Base-by-base conservation (phyloP, 371 early-diverging fungal species). In the Fennellomyces sp. region DNA sequence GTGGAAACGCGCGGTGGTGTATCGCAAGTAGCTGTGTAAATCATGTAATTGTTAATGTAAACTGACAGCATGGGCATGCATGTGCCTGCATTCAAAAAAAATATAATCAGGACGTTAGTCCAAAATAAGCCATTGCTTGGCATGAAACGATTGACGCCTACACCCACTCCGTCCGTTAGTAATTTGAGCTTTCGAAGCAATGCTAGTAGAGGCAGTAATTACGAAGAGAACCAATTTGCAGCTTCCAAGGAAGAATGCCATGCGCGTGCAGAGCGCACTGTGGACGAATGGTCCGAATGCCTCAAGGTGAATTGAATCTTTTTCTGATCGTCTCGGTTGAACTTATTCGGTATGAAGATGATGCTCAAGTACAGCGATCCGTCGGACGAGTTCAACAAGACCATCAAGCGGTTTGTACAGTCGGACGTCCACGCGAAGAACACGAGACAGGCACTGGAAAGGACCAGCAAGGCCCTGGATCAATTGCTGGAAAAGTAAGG, bases 231-330 rank as follows among this genome's bases (percentile, higher is more conserved):
- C 3, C 56, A 55, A 33, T 62, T 58, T 41, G 60, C 58, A 13
- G 45, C 45, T 17, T 58, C 64, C 4, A 68, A 60, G 52, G 65
- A 72, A 33, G 67, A 71, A 41, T 66, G 67, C 38, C 75, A 69
- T 56, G 35, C 50, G 31, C 69, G 60, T 26, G 55, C 68, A 11
- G 69, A 63, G 38, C 60, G 61, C 31, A 56, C 65, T 3, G 47
- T 61, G 30, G 72, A 72, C 2, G 67, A 69, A 17, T 71, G 69
- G 69, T 52, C 62, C n/a, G 61, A 66, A 25, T 49, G 60, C 23
- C 58, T 73, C 15, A 69, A 67, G 52, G 45, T 60, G 35, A 51
- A 19, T 53, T 35, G 35, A 52, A 10, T 36, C 53, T 12, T 42
- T 27, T 21, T 45, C 23, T 3, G 10, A 27, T 2, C 2, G 23